Conservation (phyloP, 345 rosid genomes). For the Psidium guajava region DNA sequence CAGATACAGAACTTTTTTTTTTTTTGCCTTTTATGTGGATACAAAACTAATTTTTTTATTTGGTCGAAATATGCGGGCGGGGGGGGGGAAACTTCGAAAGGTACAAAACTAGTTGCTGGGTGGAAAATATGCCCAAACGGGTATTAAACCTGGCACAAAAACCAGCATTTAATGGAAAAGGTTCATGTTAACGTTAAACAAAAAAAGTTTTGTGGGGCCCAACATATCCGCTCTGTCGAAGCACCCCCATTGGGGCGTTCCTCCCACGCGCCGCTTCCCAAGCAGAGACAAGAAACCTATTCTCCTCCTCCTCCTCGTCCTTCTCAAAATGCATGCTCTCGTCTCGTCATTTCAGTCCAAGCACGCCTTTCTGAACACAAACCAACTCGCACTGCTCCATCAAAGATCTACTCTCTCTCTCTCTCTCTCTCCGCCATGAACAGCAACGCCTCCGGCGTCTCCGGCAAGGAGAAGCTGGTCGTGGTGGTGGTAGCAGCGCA, state of each 20-base stretch:
- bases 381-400: neutral
- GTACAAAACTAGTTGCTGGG: neutral
- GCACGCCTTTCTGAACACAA: neutral
- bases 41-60: neutral
- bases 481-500: conserved; percentile 63
- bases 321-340: neutral
- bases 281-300: neutral
- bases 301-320: neutral
- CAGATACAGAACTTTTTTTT: neutral
- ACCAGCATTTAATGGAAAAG: neutral
- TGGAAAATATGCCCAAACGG: neutral
- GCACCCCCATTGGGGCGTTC: neutral
- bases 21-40: no score
- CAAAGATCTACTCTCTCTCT: neutral
- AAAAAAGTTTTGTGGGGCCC: neutral
- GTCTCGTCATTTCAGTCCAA: neutral
- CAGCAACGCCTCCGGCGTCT: neutral
- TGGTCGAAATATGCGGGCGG: neutral
- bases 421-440: neutral
- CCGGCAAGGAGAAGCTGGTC: conserved; percentile 48
- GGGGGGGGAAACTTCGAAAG: no score
- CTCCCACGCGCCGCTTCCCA: neutral
- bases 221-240: neutral
- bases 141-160: neutral
- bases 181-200: neutral